Conservation (phyloP, 441 rosid genomes). For the Raphanus hybrid region DNA sequence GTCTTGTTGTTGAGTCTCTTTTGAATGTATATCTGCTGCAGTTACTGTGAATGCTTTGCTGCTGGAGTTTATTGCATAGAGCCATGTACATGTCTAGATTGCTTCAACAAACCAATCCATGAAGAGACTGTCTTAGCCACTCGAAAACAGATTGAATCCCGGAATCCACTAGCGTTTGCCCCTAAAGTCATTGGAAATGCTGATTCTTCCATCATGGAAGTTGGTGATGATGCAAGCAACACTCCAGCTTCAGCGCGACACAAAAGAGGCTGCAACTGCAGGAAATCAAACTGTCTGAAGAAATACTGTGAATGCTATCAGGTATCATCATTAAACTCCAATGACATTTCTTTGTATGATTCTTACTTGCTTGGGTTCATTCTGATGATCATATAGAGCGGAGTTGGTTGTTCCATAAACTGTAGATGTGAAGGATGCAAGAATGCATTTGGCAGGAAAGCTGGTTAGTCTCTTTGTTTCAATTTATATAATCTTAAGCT, state of each 20-base stretch:
- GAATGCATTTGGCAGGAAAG: conserved; percentile 82
- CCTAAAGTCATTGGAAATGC: conserved; percentile 88
- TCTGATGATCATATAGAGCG: conserved; percentile 56
- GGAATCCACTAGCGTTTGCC: conserved; percentile 97
- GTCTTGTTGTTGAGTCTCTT: conserved; percentile 1
- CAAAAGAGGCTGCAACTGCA: conserved; percentile 98
- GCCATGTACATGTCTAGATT: conserved; percentile 92
- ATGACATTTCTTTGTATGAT: background rate
- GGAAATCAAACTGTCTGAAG: conserved; percentile 90
- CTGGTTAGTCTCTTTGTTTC: conserved; percentile 52
- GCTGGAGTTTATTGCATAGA: conserved; percentile 98
- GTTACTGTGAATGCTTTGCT: conserved; percentile 99
- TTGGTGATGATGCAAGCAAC: conserved; percentile 70
- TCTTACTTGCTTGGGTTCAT: background rate
- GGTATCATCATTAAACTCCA: conserved; percentile 47
- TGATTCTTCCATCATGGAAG: conserved; percentile 55
- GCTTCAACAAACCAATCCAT: conserved; percentile 95
- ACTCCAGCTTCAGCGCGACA: conserved; percentile 96
- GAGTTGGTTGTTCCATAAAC: conserved; percentile 89
- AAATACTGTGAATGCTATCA: conserved; percentile 98
- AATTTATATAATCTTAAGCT: background rate
- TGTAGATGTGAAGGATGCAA: conserved; percentile 97
- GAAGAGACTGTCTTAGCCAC: conserved; percentile 92
- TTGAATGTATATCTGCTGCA: conserved; percentile 40
- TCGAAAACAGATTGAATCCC: conserved; percentile 96